Evolutionary conservation across 805 yeast genomes (phyloP).

Genomic region (Pichia thaimueangensis): DNA sequence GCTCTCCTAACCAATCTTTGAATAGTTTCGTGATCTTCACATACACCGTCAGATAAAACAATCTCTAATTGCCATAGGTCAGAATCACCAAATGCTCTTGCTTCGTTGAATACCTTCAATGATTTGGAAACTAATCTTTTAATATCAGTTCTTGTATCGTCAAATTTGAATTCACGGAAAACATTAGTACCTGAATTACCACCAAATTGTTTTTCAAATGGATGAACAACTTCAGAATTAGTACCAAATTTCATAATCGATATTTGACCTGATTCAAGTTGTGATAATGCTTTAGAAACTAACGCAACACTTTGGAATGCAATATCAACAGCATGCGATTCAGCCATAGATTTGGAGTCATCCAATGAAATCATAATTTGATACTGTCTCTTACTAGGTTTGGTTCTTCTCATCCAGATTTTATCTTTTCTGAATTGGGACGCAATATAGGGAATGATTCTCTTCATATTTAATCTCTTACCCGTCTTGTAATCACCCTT

Average conservation of each 20-base stretch:
- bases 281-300: conserved; percentile 89
- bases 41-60: conserved; percentile 91
- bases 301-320: conserved; percentile 94
- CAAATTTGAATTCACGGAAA: conserved; percentile 85
- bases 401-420: conserved; percentile 95
- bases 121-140: conserved; percentile 66
- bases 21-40: conserved; percentile 86
- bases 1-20: conserved; percentile 85
- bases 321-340: conserved; percentile 78
- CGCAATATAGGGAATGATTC: conserved; percentile 96
- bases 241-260: conserved; percentile 90
- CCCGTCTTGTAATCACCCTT: conserved; percentile 97
- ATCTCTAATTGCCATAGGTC: conserved; percentile 94
- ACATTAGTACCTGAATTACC: conserved; percentile 77
- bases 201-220: conserved; percentile 79
- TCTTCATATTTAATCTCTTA: conserved; percentile 92
- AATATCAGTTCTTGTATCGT: conserved; percentile 82
- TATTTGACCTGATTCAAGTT: conserved; percentile 88
- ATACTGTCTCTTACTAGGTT: conserved; percentile 94
- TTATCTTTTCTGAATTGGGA: conserved; percentile 95
- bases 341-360: conserved; percentile 96
- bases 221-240: conserved; percentile 75
- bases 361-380: conserved; percentile 97
- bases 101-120: conserved; percentile 60
- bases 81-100: conserved; percentile 35